Percentiles rank a stretch among this genome's conserved stretches.
phyloP scores from a whole-genome alignment of 2,329 filamentous ascomycete species.

The Botryotinia narcissicola region DNA sequence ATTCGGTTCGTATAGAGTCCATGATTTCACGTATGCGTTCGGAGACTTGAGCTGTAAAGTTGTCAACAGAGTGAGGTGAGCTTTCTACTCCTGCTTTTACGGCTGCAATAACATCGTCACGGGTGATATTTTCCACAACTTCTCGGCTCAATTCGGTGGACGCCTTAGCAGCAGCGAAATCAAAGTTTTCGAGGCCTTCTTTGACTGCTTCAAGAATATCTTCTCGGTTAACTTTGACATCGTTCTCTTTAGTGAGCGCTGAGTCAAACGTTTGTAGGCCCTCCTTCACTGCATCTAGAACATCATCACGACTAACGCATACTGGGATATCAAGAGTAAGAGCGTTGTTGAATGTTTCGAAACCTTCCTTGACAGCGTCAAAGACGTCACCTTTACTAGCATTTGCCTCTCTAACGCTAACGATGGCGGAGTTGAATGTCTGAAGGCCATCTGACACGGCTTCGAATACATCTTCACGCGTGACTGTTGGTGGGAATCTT shows the following conservation, averaged over 20 bases:
- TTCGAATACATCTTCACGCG: constrained; percentile 60
- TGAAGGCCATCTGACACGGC: constrained; percentile 61
- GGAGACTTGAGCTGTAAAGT: constrained; percentile 50
- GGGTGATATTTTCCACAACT: constrained; percentile 48
- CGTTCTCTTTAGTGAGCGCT: constrained; percentile 62
- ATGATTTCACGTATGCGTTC: constrained; percentile 64
- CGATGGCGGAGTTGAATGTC: constrained; percentile 53
- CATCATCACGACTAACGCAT: constrained; percentile 68
- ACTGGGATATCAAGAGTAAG: constrained; percentile 58
- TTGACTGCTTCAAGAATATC: constrained; percentile 63
- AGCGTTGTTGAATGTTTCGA: constrained; percentile 55
- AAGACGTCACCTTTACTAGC: constrained; percentile 55
- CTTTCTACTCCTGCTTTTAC: constrained; percentile 57
- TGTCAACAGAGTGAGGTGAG: constrained; percentile 42
- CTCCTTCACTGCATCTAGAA: constrained; percentile 83
- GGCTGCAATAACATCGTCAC: constrained; percentile 55
- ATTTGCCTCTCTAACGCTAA: constrained; percentile 56
- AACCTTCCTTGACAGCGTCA: constrained; percentile 56
- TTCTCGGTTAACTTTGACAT: constrained; percentile 54
- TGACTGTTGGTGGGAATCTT: constrained; percentile 70
- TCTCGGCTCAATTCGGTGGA: constrained; percentile 49
- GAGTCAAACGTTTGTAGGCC: constrained; percentile 67
- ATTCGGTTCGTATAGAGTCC: constrained; percentile 57
- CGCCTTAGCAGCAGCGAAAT: constrained; percentile 48
- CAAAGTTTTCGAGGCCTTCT: constrained; percentile 65